A percentile compares a stretch with the other conserved stretches of the same genome.
Evolutionary conservation across 345 rosid species (phyloP).

Genomic region (Gynandropsis gynandra): DNA sequence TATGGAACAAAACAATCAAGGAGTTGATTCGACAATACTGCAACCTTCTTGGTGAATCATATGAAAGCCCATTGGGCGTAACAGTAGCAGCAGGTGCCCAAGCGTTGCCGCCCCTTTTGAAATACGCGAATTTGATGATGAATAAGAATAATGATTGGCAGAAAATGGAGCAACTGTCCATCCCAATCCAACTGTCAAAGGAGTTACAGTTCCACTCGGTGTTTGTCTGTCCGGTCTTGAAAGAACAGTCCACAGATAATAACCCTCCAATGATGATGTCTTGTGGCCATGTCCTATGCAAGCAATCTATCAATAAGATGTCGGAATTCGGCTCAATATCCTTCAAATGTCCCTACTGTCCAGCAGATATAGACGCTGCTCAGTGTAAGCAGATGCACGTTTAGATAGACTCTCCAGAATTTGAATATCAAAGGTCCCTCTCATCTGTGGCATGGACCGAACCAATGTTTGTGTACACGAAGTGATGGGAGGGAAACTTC

Average conservation of each 20-base stretch:
- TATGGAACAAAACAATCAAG: constrained; percentile 35
- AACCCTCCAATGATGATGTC: constrained; percentile 73
- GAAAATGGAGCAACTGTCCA: constrained; percentile 52
- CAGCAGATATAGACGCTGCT: constrained; percentile 34
- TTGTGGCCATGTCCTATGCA: constrained; percentile 63
- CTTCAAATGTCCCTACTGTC: constrained; percentile 65
- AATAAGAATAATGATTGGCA: constrained; percentile 61
- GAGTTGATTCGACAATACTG: constrained; percentile 52
- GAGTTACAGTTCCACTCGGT: constrained; percentile 63
- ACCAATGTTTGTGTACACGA: no score
- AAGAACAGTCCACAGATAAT: constrained; percentile 52
- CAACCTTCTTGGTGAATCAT: constrained; percentile 44
- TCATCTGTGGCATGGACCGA: no score
- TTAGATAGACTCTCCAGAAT: constrained; percentile 12
- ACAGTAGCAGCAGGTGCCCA: constrained; percentile 51
- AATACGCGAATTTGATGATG: constrained; percentile 52
- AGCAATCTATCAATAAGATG: constrained; percentile 48
- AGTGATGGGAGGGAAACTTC: no score
- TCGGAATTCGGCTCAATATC: constrained; percentile 37
- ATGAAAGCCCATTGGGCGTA: constrained; percentile 41
- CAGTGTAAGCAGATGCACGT: constrained; percentile 45
- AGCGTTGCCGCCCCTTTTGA: constrained; percentile 50
- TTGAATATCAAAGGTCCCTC: no score
- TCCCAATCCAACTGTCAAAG: constrained; percentile 48
- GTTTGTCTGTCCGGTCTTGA: constrained; percentile 65